Conservation (phyloP, 129 eudicot species). For the Ambrosia trifida region DNA sequence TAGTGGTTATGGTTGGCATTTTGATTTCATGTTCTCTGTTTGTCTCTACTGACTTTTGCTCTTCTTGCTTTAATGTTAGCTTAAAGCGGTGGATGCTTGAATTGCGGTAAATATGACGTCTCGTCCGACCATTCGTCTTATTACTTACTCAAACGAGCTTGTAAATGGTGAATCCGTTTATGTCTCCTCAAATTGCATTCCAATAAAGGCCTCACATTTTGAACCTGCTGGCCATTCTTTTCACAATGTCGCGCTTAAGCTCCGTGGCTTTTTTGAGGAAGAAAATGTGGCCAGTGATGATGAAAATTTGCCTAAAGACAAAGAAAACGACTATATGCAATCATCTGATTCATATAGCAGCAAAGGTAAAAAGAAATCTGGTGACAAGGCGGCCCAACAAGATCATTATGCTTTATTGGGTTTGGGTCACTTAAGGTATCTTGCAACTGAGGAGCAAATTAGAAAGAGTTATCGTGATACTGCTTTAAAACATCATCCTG, state of each 20-base stretch:
- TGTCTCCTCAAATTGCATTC: conserved; percentile 69
- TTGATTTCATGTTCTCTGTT: no score
- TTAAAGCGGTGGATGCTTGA: conserved; percentile 38
- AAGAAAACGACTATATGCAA: conserved; percentile 56
- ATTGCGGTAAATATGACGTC: not conserved
- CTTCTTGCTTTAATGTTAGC: conserved; percentile 22
- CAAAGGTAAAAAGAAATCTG: conserved; percentile 84
- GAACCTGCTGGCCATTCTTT: conserved; percentile 99
- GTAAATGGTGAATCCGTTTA: conserved; percentile 65
- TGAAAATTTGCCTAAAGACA: conserved; percentile 48
- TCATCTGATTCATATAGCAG: conserved; percentile 81
- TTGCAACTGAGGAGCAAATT: conserved; percentile 94
- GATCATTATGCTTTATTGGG: conserved; percentile 96
- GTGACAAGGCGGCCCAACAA: conserved; percentile 56
- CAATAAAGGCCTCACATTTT: conserved; percentile 54
- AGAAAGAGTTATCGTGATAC: conserved; percentile 80
- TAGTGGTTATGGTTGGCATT: no score
- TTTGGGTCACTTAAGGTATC: conserved; percentile 79
- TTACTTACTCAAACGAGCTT: conserved; percentile 64
- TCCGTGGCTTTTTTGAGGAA: conserved; percentile 59
- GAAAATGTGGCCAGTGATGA: conserved; percentile 40
- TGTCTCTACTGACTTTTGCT: not conserved
- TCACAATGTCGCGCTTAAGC: conserved; percentile 75
- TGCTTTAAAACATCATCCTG: conserved; percentile 89
- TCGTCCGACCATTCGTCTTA: conserved; percentile 35